Evolutionary conservation across 2,329 filamentous ascomycete species (phyloP).

Genomic region (Microcyclospora pomicola): DNA sequence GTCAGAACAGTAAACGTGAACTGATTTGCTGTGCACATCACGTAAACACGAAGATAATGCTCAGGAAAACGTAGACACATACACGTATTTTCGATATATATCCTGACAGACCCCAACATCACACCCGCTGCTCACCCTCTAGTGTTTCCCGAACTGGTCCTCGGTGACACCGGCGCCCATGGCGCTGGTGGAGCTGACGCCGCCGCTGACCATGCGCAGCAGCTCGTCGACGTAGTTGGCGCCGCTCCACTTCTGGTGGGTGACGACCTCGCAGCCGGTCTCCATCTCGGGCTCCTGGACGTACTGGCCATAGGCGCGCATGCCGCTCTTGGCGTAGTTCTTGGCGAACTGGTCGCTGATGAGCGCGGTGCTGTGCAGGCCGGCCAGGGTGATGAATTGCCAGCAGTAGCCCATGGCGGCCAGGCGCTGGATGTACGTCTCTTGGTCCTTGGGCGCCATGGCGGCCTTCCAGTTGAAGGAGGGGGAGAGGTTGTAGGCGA

Average conservation of each 20-base stretch:
- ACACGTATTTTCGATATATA: too few relatives aligned
- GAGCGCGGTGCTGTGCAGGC: slow-evolving; percentile 86
- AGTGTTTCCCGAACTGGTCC: slow-evolving; percentile 58
- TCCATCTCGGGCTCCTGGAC: slow-evolving; percentile 98
- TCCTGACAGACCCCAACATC: too few relatives aligned
- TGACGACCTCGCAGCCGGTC: slow-evolving; percentile 79
- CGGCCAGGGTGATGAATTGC: slow-evolving; percentile 99
- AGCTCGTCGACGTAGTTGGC: slow-evolving; percentile 90
- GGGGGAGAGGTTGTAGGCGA: slow-evolving; percentile 94
- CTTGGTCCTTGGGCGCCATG: slow-evolving; percentile 81
- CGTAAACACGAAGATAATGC: too few relatives aligned
- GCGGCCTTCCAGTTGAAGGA: slow-evolving; percentile 99
- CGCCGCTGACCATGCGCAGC: slow-evolving; percentile 93
- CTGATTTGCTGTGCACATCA: too few relatives aligned
- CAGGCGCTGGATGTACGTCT: slow-evolving; percentile 91
- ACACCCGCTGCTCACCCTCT: not conserved
- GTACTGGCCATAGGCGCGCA: slow-evolving; percentile 92
- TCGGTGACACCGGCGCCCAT: slow-evolving; percentile 98
- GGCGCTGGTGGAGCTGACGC: slow-evolving; percentile 78
- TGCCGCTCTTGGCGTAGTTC: slow-evolving; percentile 68
- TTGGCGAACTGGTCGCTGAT: slow-evolving; percentile 80
- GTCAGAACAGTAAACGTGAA: too few relatives aligned
- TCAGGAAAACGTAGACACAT: too few relatives aligned
- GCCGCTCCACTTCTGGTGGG: slow-evolving; percentile 97
- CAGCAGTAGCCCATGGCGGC: slow-evolving; percentile 88